phyloP scores from a whole-genome alignment of 1,284 basidiomycete genomes.

The Flammula alnicola region DNA sequence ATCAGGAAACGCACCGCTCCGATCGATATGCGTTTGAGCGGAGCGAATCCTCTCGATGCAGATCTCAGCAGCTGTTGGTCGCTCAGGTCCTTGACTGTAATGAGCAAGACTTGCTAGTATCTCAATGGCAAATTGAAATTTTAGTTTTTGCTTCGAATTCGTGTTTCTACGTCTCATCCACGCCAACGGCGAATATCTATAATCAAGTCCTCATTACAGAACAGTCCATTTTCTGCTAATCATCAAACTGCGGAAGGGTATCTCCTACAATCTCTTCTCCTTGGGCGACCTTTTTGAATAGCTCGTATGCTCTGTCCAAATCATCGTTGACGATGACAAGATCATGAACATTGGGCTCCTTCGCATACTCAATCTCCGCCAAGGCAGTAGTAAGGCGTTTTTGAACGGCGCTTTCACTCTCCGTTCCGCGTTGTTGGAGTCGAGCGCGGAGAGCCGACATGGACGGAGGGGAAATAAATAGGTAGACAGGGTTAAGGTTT shows the following conservation, averaged over 20 bases:
- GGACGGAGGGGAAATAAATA: constrained; percentile 93
- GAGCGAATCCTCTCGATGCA: constrained; percentile 72
- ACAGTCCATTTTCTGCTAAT: no score
- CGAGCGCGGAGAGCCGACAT: constrained; percentile 70
- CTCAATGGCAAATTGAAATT: no score
- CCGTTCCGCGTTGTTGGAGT: constrained; percentile 84
- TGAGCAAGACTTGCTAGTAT: no score
- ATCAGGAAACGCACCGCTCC: constrained; percentile 86
- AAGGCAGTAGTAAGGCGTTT: constrained; percentile 84
- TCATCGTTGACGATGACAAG: constrained; percentile 93
- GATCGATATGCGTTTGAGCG: constrained; percentile 87
- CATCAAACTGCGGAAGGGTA: constrained; percentile 60
- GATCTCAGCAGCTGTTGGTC: constrained; percentile 83
- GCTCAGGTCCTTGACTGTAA: no score
- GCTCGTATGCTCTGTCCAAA: constrained; percentile 79
- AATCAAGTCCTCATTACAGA: no score
- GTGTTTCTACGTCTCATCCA: no score
- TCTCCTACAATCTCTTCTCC: constrained; percentile 64
- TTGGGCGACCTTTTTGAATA: constrained; percentile 74
- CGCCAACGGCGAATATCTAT: no score
- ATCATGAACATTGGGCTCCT: constrained; percentile 77
- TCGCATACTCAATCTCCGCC: constrained; percentile 88
- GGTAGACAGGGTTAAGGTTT: constrained; percentile 83
- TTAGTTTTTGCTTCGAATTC: no score
- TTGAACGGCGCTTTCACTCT: constrained; percentile 74